Evolutionary conservation across 2,329 filamentous ascomycete genomes (phyloP).

Genomic region (Sporothrix mexicana): DNA sequence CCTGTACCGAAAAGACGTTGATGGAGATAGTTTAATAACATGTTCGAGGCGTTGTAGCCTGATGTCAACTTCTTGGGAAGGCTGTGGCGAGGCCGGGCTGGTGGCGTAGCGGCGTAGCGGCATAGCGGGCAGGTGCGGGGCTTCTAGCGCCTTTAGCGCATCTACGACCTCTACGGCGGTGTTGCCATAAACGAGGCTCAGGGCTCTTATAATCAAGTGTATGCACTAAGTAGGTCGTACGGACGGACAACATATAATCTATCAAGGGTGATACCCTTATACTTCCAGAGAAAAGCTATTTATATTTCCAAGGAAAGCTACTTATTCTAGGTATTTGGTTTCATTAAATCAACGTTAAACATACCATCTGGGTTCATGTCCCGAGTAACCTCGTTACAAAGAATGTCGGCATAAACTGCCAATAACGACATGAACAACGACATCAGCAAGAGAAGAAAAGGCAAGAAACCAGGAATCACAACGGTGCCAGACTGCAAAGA

Average conservation of each 20-base stretch:
- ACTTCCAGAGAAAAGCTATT: too few relatives aligned
- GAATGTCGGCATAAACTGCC: neutral
- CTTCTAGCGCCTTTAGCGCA: conserved; percentile 1
- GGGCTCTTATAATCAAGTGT: neutral
- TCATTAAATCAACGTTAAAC: neutral
- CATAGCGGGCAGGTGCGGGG: neutral
- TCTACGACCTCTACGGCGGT: neutral
- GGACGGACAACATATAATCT: neutral
- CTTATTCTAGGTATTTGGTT: neutral
- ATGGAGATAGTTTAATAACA: neutral
- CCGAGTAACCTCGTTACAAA: neutral
- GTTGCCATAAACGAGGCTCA: conserved; percentile 1
- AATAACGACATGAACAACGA: neutral
- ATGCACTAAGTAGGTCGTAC: too few relatives aligned
- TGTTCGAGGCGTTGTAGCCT: neutral
- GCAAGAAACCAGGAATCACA: neutral
- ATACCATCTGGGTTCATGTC: neutral
- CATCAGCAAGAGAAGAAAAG: neutral
- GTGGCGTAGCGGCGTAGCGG: neutral
- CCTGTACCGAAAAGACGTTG: neutral
- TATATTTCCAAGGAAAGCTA: too few relatives aligned
- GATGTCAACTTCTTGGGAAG: neutral
- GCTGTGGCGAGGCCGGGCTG: conserved; percentile 13
- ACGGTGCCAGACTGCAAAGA: neutral
- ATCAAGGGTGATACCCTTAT: too few relatives aligned